Base-by-base conservation (phyloP, 2,329 filamentous ascomycete species). In the Alternaria sp. region DNA sequence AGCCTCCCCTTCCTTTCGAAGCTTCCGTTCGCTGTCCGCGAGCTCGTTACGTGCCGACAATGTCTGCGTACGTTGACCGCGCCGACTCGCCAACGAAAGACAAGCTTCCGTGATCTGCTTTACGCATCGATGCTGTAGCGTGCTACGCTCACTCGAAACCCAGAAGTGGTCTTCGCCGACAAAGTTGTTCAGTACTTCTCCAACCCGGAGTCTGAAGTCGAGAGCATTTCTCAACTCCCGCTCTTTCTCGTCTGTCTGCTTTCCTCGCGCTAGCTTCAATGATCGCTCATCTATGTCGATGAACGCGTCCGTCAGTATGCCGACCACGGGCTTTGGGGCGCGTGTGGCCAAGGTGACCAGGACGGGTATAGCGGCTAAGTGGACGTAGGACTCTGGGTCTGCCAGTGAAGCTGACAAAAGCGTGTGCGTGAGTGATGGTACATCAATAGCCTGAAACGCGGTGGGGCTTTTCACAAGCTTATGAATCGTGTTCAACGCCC, bases 381-480 rank as follows among this genome's bases (percentile, higher is more conserved):
- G 90, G 64, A 93, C 89, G 73, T 90, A 93, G 59, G 91, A 90
- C 59, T 93, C 91, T 6, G 85, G 82, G 52, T 91, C 89, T 63
- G 86, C 84, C 1, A 93, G 81, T 0, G 92, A 82, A 10, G 86
- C 87, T 1, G 88, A 88, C 57, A 93, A 82, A 0, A 93, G 81
- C 1, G 92, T 82, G 6, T 90, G 86, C 1, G 90, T 81, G 4
- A 88, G 83, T 1, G 88, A 86, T 1, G 88, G 87, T n/a, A 93
- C 85, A 71, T 93, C 90, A 15, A 93, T 76, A 10, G 90, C 81
- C 0, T 88, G 78, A 56, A 77, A 78, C 45, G 88, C 88, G 43
- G 83, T 80, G 0, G 84, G 51, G 43, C 69, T 77, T 23, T 82
- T 68, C 43, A 93, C 85, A 9, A 93, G 81, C 45, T 67, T 72